Evolutionary conservation across 805 yeast species (phyloP), one percentile per base, ranked within the genome.

Genomic region (Wickerhamomyces pijperi): DNA sequence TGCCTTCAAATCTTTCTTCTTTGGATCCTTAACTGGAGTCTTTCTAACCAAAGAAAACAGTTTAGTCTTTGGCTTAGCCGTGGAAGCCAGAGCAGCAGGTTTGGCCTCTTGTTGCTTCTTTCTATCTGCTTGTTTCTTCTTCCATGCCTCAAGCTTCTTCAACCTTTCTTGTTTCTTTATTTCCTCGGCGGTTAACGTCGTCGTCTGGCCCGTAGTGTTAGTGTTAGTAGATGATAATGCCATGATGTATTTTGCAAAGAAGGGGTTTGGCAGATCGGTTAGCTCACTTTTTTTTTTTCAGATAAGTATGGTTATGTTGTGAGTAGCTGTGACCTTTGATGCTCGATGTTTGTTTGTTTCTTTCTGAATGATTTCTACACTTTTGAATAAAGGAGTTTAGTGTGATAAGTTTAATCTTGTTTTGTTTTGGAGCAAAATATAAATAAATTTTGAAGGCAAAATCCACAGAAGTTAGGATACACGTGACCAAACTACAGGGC

Each of bases 141-240:
- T 73, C 79, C 80, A 75, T 19, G 71, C 74, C 40, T 68, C 72
- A 0, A 73, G 50, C 41, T 68, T 62, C 43, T 56, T 54, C 34
- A 60, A 63, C 34, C 69, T 58, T 32, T 56, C 60, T 19, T 40
- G 45, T 38, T 46, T 49, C 45, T 48, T 50, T 13, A 38, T 32
- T 19, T 44, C 53, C 14, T 28, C 46, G 17, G 34, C 19, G 14
- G 35, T 12, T 40, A 36, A 41, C 15, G 36, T 34, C 15, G 36
- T 34, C 31, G 43, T 39, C 38, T 19, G 29, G 14, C 13, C 34
- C n/a, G n/a, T n/a, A n/a, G n/a, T n/a, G 11, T 19, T 35, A 4
- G 29, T 25, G 40, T 37, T 37, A 42, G 43, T 36, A 37, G 38
- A 20, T 8, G 32, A 25, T 25, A 13, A 25, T 25, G 14, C 29